phyloP scores from a whole-genome alignment of 1,284 basidiomycete species.

The Phellopilus nigrolimitatus region DNA sequence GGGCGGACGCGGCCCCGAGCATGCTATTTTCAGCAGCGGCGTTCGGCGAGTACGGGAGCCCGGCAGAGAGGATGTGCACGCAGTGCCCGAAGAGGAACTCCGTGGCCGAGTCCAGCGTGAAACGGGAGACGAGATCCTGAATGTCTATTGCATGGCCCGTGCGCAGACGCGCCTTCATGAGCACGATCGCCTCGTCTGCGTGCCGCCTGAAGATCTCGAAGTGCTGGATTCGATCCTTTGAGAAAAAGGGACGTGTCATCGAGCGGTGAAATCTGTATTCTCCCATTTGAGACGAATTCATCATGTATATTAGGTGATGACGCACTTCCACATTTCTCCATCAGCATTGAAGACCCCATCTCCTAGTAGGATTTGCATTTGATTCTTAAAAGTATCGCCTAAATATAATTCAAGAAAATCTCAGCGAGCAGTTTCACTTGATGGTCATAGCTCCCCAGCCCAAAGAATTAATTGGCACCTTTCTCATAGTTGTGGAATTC shows the following conservation, averaged over 20 bases:
- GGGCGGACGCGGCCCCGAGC: background rate
- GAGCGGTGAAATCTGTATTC: slow-evolving; percentile 24
- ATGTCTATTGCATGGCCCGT: slow-evolving; percentile 48
- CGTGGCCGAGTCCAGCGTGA: slow-evolving; percentile 37
- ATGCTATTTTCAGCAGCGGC: background rate
- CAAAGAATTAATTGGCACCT: slow-evolving; percentile 28
- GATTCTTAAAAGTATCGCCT: slow-evolving; percentile 29
- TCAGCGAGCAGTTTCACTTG: background rate
- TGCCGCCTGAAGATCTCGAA: slow-evolving; percentile 27
- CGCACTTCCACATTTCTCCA: slow-evolving; percentile 37
- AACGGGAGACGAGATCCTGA: slow-evolving; percentile 34
- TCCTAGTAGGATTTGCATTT: slow-evolving; percentile 39
- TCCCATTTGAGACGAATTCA: background rate
- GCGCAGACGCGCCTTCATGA: slow-evolving; percentile 33
- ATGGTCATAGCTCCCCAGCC: slow-evolving; percentile 13
- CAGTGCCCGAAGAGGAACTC: slow-evolving; percentile 37
- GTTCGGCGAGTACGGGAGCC: slow-evolving; percentile 31
- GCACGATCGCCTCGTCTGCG: slow-evolving; percentile 26
- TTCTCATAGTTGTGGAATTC: slow-evolving; percentile 40
- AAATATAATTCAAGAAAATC: slow-evolving; percentile 7
- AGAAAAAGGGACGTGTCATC: slow-evolving; percentile 28
- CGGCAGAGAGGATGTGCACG: slow-evolving; percentile 30
- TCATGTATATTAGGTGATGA: background rate
- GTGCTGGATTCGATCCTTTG: slow-evolving; percentile 25
- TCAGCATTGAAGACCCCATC: slow-evolving; percentile 48